Evolutionary conservation across 257 asterid species (phyloP), one percentile per base, ranked within the genome.

Genomic region (Catharanthus roseus): DNA sequence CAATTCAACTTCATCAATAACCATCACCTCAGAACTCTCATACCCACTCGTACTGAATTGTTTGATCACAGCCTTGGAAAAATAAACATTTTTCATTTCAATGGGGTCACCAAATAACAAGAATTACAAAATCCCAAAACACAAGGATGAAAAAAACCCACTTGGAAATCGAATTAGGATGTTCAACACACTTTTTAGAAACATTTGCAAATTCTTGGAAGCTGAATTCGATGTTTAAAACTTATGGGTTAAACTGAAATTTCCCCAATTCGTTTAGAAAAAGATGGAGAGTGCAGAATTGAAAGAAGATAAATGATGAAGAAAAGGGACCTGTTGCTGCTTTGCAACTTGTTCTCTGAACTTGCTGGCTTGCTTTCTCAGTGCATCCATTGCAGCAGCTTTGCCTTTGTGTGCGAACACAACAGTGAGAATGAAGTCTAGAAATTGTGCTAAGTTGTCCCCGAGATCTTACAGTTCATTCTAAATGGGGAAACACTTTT

Each of bases 261-360:
- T 31, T 58, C n/a, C 42, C 45, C 67, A 2, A 61, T 21, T 18
- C 18, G 24, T 31, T 61, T 5, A 18, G 2, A 7, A 61, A n/a
- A 61, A 33, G 28, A 18, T 2, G 10, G 65, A 15, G 11, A 29
- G 11, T 4, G 3, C 21, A 4, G 15, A 29, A 26, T 0, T 10
- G 21, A 18, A 33, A 67, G 9, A n/a, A 66, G 10, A 36, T 56
- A 74, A 4, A 24, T 51, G 28, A 54, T 38, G 28, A 16, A 19
- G n/a, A n/a, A 8, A 56, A 31, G 23, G 45, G 13, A 93, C 97
- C 98, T 90, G 97, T 73, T 93, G 97, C 67, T 93, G 99, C 80
- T 93, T 93, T 69, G 97, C 96, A 71, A 93, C 99, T 86, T 91
- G 99, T 38, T 93, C 99, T 80, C 92, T 86, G 76, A 93, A 61